These are phyloP conservation scores for Begonia peltatifolia DNA, from an alignment of 306 rosid genomes.

Conservation along the genomic window DNA sequence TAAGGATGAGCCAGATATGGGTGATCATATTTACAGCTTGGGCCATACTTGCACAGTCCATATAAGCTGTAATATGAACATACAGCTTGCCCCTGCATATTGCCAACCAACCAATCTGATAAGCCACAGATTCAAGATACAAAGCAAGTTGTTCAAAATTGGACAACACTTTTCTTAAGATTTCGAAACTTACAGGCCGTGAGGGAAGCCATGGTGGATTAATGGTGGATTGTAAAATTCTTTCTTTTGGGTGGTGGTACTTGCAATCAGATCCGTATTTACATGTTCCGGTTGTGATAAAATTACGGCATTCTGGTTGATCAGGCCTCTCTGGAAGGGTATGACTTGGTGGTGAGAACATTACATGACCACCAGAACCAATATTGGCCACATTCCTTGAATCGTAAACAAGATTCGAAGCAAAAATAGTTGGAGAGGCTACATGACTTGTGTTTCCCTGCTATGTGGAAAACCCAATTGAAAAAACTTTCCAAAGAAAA, in stretches of 20 bases:
- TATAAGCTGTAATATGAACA: constrained; percentile 60
- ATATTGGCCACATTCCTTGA: constrained; percentile 33
- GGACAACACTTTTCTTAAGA: not conserved
- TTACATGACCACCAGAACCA: constrained; percentile 41
- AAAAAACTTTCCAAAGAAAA: not conserved
- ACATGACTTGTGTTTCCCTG: not conserved
- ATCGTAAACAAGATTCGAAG: constrained; percentile 35
- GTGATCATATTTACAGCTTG: constrained; percentile 85
- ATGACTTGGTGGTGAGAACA: constrained; percentile 20
- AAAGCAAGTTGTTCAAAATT: not conserved
- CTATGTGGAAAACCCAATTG: not conserved
- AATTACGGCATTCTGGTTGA: constrained; percentile 82
- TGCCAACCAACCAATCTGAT: not conserved
- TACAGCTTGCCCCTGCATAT: constrained; percentile 61
- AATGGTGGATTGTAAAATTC: constrained; percentile 34
- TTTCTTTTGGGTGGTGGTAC: constrained; percentile 80
- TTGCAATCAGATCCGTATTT: constrained; percentile 87
- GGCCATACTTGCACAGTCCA: constrained; percentile 88
- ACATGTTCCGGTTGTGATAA: constrained; percentile 77
- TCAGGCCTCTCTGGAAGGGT: constrained; percentile 70
- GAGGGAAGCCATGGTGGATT: constrained; percentile 67
- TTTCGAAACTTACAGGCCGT: constrained; percentile 59
- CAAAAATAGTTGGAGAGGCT: not conserved
- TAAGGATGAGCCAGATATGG: constrained; percentile 39
- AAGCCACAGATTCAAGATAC: not conserved